Base-by-base conservation (phyloP, 2,329 filamentous ascomycete genomes). In the Penicillium griseofulvum region DNA sequence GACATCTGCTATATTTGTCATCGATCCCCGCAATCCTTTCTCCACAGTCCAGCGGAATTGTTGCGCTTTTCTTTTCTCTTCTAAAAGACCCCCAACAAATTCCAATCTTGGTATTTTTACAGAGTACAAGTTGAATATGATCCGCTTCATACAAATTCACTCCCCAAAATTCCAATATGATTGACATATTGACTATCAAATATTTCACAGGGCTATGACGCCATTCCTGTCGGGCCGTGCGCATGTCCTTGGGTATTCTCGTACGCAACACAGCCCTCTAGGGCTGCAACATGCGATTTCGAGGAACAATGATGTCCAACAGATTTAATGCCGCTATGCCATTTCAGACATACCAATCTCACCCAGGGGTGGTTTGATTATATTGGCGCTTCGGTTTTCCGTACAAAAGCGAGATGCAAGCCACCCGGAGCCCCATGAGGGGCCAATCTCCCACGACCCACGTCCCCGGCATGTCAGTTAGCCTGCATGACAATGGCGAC, bases 361-460 rank as follows among this genome's bases (percentile, higher is more conserved):
- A 26, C 9, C 1, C 7, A 39, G 26, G n/a, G n/a, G 31, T 33
- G 19, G 19, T 33, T 12, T 12, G 28, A 42, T 36, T 12, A 29
- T n/a, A 34, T 49, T 36, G 31, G 44, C 48, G 48, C 38, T 50
- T 17, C 29, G 9, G 4, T 39, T 37, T 26, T 45, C 12, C n/a
- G 22, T 44, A 19, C 33, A 10, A 31, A 31, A 14, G 12, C 12
- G 17, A 28, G 24, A 49, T 36, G 44, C 51, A 54, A 54, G 45
- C 51, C 51, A 54, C 45, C 29, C 51, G 24, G 38, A 29, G 37
- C 45, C 51, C 41, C 37, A 54, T 29, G 51, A 53, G 43, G 44
- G 51, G 43, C 37, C 12, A 34, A 39, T 28, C 37, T 28, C 24
- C 26, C 49, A 37, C 31, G 16, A 48, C 22, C 46, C 45, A 43